Conservation (phyloP, 306 rosid species). For the Dryas drummondii region DNA sequence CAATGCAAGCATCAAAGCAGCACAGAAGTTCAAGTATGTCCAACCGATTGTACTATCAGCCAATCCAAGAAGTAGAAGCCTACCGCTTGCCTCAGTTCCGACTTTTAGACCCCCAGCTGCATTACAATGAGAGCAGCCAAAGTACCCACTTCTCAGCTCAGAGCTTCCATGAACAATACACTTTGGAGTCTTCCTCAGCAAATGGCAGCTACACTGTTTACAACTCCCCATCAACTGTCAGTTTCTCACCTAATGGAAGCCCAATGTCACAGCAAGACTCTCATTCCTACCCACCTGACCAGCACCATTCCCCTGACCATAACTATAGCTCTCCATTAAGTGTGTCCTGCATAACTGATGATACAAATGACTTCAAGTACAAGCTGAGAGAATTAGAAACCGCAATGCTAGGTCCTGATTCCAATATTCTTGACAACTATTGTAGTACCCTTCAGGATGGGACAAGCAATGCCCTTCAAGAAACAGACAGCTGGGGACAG, state of each 20-base stretch:
- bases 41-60: slow-evolving; percentile 50
- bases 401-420: slow-evolving; percentile 90
- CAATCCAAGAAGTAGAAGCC: slow-evolving; percentile 61
- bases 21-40: slow-evolving; percentile 63
- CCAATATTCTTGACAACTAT: slow-evolving; percentile 51
- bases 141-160: slow-evolving; percentile 37
- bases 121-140: slow-evolving; percentile 45
- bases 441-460: slow-evolving; percentile 45
- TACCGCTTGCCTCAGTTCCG: slow-evolving; percentile 61
- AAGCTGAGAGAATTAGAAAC: slow-evolving; percentile 80
- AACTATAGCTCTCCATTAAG: slow-evolving; percentile 66
- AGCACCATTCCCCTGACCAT: slow-evolving; percentile 56
- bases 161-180: slow-evolving; percentile 48
- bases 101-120: slow-evolving; percentile 43
- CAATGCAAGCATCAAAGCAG: slow-evolving; percentile 78
- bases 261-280: slow-evolving; percentile 72
- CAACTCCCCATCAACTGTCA: slow-evolving; percentile 61
- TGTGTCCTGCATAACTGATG: slow-evolving; percentile 78
- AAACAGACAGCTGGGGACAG: slow-evolving; percentile 71
- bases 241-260: slow-evolving; percentile 72
- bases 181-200: slow-evolving; percentile 81
- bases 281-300: slow-evolving; percentile 50
- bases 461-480: slow-evolving; percentile 40
- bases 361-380: slow-evolving; percentile 60
- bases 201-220: slow-evolving; percentile 36